Base-by-base conservation (phyloP, 192 early-diverging fungal species). In the Podila verticillata region DNA sequence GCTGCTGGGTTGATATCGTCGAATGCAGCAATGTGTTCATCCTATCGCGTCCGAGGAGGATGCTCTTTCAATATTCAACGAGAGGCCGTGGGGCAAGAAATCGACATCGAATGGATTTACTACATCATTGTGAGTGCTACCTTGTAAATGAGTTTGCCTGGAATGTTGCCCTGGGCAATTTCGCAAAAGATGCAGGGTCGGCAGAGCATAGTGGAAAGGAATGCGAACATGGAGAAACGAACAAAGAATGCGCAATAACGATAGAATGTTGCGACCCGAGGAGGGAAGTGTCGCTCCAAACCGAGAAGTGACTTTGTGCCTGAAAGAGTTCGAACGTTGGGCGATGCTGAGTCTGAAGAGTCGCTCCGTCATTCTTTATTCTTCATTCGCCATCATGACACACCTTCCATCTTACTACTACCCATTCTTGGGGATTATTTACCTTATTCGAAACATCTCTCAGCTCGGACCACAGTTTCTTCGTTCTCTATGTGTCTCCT, bases 1-100 rank as follows among this genome's bases (percentile, higher is more conserved):
- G 83, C 83, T 19, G 78, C 69, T 19, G 83, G 83, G 17, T 62
- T 81, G 62, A 77, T 75, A 30, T 84, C 83, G 5, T 81, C 22
- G 31, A 84, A 84, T 15, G 83, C 78, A 31, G 74, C 78, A 44
- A 84, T 69, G 0, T 65, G 24, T 0, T 84, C 58, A 30, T 84
- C 83, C 83, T 84, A 49, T 66, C 29, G 26, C 0, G 8, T 17
- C 7, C 36, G 36, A 39, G 36, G 39, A 44, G 12, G 15, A 44
- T 17, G 10, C 36, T 39, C 10, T 44, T 54, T 1, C 48, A 51
- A 13, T 60, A 12, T 13, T 34, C 17, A 60, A 8, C 20, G 17
- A 60, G 58, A 60, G 20, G 31, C 39, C 1, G 12, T 12, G 32
- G 32, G 32, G 4, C 29, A 32, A 15, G 54, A 20, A 28, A 19